Base-by-base conservation (phyloP, 768 basidiomycete species). In the Boletus subcaerulescens region DNA sequence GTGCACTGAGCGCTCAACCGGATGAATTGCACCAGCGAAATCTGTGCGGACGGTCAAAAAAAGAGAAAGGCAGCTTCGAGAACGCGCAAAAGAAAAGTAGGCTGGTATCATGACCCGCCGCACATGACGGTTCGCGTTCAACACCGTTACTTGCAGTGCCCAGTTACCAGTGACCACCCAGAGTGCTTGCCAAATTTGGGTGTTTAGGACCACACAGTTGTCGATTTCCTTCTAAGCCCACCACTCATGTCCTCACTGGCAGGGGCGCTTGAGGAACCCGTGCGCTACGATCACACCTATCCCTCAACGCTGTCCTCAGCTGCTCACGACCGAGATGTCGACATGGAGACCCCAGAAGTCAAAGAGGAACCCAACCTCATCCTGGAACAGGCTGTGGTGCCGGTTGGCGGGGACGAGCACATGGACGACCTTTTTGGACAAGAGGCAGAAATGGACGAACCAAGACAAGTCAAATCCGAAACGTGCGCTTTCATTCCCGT, bases 351-450 rank as follows among this genome's bases (percentile, higher is more conserved):
- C 5, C 45, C 45, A 18, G 62, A 64, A 14, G 31, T 59, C 58
- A 62, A 60, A 22, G 46, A 57, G 5, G 65, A 67, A 38, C 60
- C 42, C 5, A 50, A 55, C 31, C n/a, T 48, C 20, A 39, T 43
- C 48, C n/a, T 26, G 2, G 61, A 20, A 39, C 57, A 72, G 35
- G 75, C 50, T 22, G 29, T 50, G 5, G 24, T 59, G 4, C 48
- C 14, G 29, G 60, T 57, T 17, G 60, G 50, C 11, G 46, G 61
- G 62, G 77, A 85, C 59, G 81, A 82, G 60, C 81, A 80, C 56
- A 87, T 90, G 84, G 81, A 82, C 57, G 89, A 91, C 68, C 80
- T 92, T 51, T 92, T 92, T 67, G 90, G 89, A 33, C 84, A 87
- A 57, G 89, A 89, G 50, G 78, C 81, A 42, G 83, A 77, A 15